Base-by-base conservation (phyloP, 306 rosid genomes). In the Cotoneaster glaucophyllus region DNA sequence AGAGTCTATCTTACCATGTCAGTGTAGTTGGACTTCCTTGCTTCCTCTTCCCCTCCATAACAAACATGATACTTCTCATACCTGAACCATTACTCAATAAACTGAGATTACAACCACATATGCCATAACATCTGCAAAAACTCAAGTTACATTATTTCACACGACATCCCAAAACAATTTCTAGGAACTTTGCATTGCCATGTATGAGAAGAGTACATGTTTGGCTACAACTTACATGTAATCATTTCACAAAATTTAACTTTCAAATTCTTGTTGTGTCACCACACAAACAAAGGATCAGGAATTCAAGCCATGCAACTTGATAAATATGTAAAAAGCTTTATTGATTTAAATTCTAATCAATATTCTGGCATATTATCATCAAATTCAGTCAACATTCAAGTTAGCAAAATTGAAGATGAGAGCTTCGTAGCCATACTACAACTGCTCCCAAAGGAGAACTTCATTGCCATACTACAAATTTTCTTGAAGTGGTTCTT, bases 41-140 rank as follows among this genome's bases (percentile, higher is more conserved):
- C 96, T 77, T 88, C 93, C 81, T 92, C 90, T 70, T 84, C 84
- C 32, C 97, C 98, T 77, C 98, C 98, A 74, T 92, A 79, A 77
- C 39, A 86, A 74, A 77, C 96, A 80, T 95, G 98, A 73, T 95
- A 95, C 81, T 95, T 95, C 90, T 95, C 98, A 70, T 95, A 95
- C 93, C 98, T 95, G 87, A 77, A 70, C 65, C 84, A 87, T 73
- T 56, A 28, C 31, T 65, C 64, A 56, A 12, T 52, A 66, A 63
- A 76, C 57, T 50, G 74, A 61, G 64, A 72, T 39, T 56, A 52
- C 19, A 34, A 71, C 57, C 57, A 21, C 25, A 50, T 70, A 74
- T 29, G 43, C 70, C 44, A 77, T 13, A 3, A 19, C 29, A 25
- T 11, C 14, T 10, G 41, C 48, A 43, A 25, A 25, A 25, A 17